Evolutionary conservation across 306 rosid genomes (phyloP), one percentile per base, ranked within the genome.

Genomic region (Acacia acuminata): DNA sequence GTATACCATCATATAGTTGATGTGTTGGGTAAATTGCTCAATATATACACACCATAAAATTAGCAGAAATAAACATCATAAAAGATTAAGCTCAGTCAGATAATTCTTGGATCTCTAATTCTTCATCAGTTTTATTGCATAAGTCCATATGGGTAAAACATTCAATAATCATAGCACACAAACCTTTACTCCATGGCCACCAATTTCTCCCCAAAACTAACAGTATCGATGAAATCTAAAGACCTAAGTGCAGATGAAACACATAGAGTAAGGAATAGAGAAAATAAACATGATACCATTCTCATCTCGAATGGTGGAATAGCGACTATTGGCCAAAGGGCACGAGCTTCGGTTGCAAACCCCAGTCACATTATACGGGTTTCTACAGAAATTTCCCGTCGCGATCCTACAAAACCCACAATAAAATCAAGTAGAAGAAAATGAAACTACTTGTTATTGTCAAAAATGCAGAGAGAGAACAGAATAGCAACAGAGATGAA

Each of bases 311-410:
- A 96, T 96, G 71, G 99, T 96, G 66, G 97, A 92, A 73, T 93
- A 96, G 68, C 99, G 98, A 92, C 97, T 93, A 81, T 94, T 94
- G 81, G 98, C 98, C 34, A 94, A 84, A 66, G 98, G 98, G 69
- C 97, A 94, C 3, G 98, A 96, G 82, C 99, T 96, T 66, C 98
- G 94, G 75, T 96, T 96, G 38, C 99, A 96, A 70, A 92, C 69
- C 73, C 99, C 99, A 16, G 99, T 95, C 11, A 90, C 89, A 63
- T 93, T 95, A 72, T 95, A 95, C 4, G 92, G 96, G 82, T 96
- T 96, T 88, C 97, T 84, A 81, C 98, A 96, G 84, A 93, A 93
- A 64, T 67, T 96, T 50, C 91, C 97, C 22, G 97, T 92, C 17
- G 82, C 8, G 48, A 95, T 92, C 81, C 98, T 95, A 71, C 82